These are phyloP conservation scores for Mesostigma viride DNA, from an alignment of 139 green algal species.

Conservation along the genomic window DNA sequence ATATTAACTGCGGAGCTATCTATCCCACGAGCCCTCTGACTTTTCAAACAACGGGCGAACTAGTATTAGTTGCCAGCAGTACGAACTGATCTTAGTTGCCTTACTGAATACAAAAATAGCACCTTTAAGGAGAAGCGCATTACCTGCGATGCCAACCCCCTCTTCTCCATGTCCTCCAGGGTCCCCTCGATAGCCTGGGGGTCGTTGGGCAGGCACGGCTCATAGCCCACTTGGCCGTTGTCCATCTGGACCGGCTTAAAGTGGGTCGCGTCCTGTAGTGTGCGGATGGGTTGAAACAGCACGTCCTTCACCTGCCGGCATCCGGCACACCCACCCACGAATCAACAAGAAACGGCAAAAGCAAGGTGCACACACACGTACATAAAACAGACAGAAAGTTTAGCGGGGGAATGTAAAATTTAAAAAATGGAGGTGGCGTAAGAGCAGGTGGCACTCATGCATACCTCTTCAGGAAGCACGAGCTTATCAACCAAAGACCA, in stretches of 20 bases:
- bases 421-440: too few relatives aligned
- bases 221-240: conserved; percentile 33
- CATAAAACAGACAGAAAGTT: too few relatives aligned
- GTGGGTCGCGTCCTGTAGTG: conserved; percentile 85
- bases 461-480: conserved; percentile 26
- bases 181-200: conserved; percentile 46
- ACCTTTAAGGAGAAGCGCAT: neutral
- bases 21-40: neutral
- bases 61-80: neutral
- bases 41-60: neutral
- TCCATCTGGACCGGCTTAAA: conserved; percentile 55
- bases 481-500: too few relatives aligned
- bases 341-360: too few relatives aligned
- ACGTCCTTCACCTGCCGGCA: conserved; percentile 70
- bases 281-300: conserved; percentile 93
- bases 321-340: conserved; percentile 45
- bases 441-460: too few relatives aligned
- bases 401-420: too few relatives aligned
- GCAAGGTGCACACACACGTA: too few relatives aligned
- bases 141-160: conserved; percentile 35
- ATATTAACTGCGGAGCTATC: neutral
- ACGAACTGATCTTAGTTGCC: neutral
- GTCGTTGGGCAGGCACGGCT: conserved; percentile 69
- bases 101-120: neutral
- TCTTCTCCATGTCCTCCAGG: conserved; percentile 64